phyloP scores from a whole-genome alignment of 768 basidiomycete species.

The Rhizopogon vinicolor region DNA sequence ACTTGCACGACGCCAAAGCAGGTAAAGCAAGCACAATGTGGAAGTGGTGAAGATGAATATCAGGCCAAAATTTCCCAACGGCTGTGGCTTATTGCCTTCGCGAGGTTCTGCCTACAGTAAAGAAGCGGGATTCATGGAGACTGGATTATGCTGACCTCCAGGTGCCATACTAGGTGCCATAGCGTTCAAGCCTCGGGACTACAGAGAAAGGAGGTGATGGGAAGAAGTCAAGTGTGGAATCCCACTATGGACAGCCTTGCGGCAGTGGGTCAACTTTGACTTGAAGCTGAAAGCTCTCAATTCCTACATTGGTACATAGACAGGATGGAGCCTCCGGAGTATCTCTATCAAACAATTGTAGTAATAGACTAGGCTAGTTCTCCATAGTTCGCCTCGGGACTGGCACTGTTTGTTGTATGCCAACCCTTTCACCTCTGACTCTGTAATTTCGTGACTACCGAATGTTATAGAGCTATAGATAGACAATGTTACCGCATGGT shows the following conservation, averaged over 20 bases:
- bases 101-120: slow-evolving; percentile 44
- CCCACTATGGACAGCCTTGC: neutral
- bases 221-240: neutral
- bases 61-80: slow-evolving; percentile 51
- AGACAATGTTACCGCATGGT: too few species aligned
- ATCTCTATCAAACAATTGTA: too few species aligned
- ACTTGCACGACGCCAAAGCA: slow-evolving; percentile 61
- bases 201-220: neutral
- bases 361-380: too few species aligned
- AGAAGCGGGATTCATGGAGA: neutral
- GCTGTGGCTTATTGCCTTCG: slow-evolving; percentile 56
- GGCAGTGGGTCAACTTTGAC: too few species aligned
- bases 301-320: neutral
- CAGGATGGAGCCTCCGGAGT: neutral
- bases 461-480: too few species aligned
- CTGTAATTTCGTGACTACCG: too few species aligned
- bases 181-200: neutral
- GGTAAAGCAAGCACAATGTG: slow-evolving; percentile 50
- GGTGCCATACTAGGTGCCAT: slow-evolving; percentile 21
- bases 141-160: slow-evolving; percentile 13
- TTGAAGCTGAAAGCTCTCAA: too few species aligned
- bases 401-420: too few species aligned
- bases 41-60: slow-evolving; percentile 56
- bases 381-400: too few species aligned
- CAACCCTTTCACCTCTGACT: too few species aligned